Conservation (phyloP, 176 grass and related monocot genomes). For the Aegilops umbellulata region DNA sequence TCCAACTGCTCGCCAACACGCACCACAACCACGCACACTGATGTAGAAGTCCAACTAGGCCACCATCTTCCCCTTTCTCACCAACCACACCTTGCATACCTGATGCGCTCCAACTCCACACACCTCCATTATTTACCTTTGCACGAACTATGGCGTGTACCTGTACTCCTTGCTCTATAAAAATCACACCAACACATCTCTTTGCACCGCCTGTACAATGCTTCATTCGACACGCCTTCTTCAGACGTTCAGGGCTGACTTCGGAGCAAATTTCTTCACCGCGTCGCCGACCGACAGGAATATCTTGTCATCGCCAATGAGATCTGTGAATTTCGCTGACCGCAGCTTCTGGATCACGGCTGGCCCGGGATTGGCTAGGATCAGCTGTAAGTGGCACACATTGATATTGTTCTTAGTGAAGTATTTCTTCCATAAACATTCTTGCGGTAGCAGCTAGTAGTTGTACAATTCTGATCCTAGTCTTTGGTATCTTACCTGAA, state of each 20-base stretch:
- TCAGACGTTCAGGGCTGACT: conserved; percentile 43
- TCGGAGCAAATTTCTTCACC: conserved; percentile 56
- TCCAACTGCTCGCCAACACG: neutral
- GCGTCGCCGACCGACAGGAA: conserved; percentile 63
- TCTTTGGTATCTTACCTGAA: conserved; percentile 50
- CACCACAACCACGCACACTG: neutral
- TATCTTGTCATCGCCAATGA: conserved; percentile 69
- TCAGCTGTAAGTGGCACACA: conserved; percentile 49
- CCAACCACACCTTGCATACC: neutral
- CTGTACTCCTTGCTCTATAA: conserved; percentile 16
- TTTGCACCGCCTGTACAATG: neutral
- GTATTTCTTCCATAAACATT: neutral
- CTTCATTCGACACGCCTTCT: neutral
- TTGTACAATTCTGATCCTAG: neutral
- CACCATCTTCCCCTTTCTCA: neutral
- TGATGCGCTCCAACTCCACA: conserved; percentile 6
- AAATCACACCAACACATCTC: neutral
- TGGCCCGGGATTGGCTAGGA: conserved; percentile 66
- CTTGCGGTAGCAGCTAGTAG: neutral
- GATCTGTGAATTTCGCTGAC: conserved; percentile 43
- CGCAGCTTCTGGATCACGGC: conserved; percentile 67
- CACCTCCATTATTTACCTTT: conserved; percentile 30
- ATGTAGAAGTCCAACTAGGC: neutral
- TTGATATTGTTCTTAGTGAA: conserved; percentile 20
- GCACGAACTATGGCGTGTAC: neutral